Conservation (phyloP, 352 stramenopile species). For the Peronospora tabacina region DNA sequence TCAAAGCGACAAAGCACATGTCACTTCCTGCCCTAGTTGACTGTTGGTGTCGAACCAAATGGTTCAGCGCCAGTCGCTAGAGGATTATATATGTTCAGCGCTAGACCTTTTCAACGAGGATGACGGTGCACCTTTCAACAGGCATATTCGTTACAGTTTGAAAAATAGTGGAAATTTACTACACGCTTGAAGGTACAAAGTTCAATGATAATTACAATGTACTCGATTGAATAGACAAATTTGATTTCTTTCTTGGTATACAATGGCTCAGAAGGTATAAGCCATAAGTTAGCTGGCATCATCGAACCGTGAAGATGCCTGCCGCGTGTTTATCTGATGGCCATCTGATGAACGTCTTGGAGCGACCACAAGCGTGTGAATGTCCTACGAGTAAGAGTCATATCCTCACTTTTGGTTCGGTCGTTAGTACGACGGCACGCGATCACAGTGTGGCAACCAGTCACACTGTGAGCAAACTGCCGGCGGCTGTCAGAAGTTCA, state of each 20-base stretch:
- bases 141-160: neutral
- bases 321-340: too few relatives aligned
- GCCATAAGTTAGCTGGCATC: too few relatives aligned
- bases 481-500: too few relatives aligned
- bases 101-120: too few relatives aligned
- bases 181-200: neutral
- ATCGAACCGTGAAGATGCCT: too few relatives aligned
- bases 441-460: neutral
- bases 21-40: neutral
- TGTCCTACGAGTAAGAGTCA: neutral
- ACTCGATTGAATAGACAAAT: too few relatives aligned
- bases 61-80: too few relatives aligned
- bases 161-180: neutral
- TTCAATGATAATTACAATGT: too few relatives aligned
- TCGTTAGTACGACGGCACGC: neutral
- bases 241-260: too few relatives aligned
- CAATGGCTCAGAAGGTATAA: too few relatives aligned
- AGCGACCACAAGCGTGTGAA: neutral
- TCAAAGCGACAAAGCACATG: neutral
- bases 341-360: neutral
- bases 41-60: neutral
- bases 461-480: neutral
- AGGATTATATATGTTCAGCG: neutral
- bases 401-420: neutral
- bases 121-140: neutral